phyloP scores from a whole-genome alignment of 768 basidiomycete genomes.

The Lactarius pseudohatsudake region DNA sequence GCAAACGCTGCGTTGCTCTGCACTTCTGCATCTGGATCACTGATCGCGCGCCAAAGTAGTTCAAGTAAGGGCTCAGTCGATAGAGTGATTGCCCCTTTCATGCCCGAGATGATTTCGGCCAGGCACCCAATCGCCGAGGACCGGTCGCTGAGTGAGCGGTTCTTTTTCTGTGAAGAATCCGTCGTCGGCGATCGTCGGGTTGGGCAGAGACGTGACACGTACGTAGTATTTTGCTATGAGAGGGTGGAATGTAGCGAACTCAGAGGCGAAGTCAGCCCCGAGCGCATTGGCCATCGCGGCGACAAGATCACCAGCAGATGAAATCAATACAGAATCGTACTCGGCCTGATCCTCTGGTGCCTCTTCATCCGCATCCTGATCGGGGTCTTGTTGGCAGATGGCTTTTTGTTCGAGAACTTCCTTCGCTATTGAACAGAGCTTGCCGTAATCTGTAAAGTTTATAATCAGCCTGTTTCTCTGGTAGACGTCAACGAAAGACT shows the following conservation, averaged over 20 bases:
- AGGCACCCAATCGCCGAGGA: conserved; percentile 92
- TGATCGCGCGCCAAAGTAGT: conserved; percentile 79
- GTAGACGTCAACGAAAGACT: conserved; percentile 33
- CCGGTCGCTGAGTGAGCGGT: conserved; percentile 84
- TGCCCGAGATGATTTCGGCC: conserved; percentile 92
- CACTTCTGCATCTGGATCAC: conserved; percentile 88
- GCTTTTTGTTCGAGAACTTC: conserved; percentile 93
- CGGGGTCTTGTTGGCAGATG: conserved; percentile 94
- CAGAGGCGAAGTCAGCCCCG: conserved; percentile 79
- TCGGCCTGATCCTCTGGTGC: conserved; percentile 90
- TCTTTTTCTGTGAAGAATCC: conserved; percentile 60
- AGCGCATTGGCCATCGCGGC: conserved; percentile 82
- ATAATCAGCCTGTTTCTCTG: conserved; percentile 19
- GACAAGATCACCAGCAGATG: conserved; percentile 92
- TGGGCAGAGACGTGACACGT: conserved; percentile 36
- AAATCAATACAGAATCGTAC: conserved; percentile 94
- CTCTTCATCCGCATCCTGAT: conserved; percentile 84
- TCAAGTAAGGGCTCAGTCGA: conserved; percentile 80
- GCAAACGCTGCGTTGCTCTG: conserved; percentile 97
- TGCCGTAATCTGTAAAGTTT: conserved; percentile 57
- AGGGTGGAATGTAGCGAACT: conserved; percentile 86
- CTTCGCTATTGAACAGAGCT: conserved; percentile 75
- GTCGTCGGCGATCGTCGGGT: not conserved
- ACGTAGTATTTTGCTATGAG: conserved; percentile 92
- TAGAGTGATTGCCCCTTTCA: conserved; percentile 83